phyloP scores from a whole-genome alignment of 1,284 basidiomycete species.

The Mycosarcoma maydis region DNA sequence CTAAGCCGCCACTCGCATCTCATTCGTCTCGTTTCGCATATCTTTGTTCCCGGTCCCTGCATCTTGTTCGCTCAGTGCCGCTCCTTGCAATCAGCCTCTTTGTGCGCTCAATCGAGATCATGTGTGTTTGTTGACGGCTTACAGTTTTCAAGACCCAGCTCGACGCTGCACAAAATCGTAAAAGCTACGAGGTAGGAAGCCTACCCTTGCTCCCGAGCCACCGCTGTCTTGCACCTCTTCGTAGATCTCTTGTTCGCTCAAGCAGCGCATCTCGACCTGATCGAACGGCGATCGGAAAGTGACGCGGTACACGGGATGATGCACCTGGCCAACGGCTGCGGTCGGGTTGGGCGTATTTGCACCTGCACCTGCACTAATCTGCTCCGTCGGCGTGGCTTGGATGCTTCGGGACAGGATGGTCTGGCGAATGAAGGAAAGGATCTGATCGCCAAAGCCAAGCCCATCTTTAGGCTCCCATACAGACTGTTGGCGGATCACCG shows the following conservation, averaged over 20 bases:
- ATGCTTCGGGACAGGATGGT: no score
- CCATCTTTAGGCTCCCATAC: constrained; percentile 81
- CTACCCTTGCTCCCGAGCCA: constrained; percentile 31
- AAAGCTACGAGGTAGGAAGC: constrained; percentile 44
- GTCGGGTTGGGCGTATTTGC: no score
- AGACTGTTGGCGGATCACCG: constrained; percentile 75
- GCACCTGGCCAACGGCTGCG: not conserved
- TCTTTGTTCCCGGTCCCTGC: not conserved
- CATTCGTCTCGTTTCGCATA: not conserved
- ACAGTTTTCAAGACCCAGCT: no score
- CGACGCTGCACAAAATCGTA: constrained; percentile 45
- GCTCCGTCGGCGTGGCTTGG: no score
- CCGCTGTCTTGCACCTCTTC: constrained; percentile 40
- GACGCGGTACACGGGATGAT: constrained; percentile 54
- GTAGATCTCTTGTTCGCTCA: constrained; percentile 14
- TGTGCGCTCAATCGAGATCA: not conserved
- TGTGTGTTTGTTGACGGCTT: no score
- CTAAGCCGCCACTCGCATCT: constrained; percentile 3
- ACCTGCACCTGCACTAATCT: no score
- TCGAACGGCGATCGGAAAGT: constrained; percentile 50
- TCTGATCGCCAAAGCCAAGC: constrained; percentile 77
- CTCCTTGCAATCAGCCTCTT: constrained; percentile 1
- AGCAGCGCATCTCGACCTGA: constrained; percentile 18
- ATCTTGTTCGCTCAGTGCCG: no score
- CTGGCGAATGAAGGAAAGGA: constrained; percentile 73